Evolutionary conservation across 495 filamentous ascomycete species (phyloP).

Genomic region (Annulohypoxylon nitens): DNA sequence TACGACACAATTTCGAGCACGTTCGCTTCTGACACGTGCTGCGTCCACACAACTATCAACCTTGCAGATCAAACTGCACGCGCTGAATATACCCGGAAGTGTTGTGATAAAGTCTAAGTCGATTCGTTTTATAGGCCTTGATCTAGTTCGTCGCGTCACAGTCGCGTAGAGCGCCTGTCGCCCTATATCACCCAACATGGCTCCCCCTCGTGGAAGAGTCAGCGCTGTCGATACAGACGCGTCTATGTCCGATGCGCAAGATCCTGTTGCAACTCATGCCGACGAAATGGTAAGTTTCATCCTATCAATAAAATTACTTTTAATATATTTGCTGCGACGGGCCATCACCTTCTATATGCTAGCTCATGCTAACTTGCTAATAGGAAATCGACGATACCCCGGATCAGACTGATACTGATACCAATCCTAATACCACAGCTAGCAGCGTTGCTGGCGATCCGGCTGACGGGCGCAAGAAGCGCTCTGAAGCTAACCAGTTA

Average conservation of each 20-base stretch:
- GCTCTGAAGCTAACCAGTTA: constrained; percentile 86
- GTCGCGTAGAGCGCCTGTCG: constrained; percentile 49
- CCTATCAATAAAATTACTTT: neutral
- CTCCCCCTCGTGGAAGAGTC: constrained; percentile 65
- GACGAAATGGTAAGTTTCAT: constrained; percentile 63
- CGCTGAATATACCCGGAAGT: neutral
- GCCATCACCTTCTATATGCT: constrained; percentile 15
- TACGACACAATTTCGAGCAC: constrained; percentile 12
- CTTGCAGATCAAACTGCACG: neutral
- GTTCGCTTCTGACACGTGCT: constrained; percentile 15
- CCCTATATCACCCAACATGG: constrained; percentile 63
- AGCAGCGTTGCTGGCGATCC: constrained; percentile 86
- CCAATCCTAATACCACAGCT: constrained; percentile 89
- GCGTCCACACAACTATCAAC: neutral
- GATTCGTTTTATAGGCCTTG: constrained; percentile 8
- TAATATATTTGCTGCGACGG: constrained; percentile 11
- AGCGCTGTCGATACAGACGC: constrained; percentile 66
- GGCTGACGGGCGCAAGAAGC: constrained; percentile 84
- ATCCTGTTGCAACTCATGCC: constrained; percentile 52
- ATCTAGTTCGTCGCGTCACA: constrained; percentile 55
- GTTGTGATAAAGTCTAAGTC: neutral
- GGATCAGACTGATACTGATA: constrained; percentile 91
- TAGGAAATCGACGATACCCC: constrained; percentile 83
- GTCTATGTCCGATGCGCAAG: constrained; percentile 73
- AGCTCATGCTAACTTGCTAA: constrained; percentile 43